Evolutionary conservation across 164 flowering plant species (phyloP), one percentile per base, ranked within the genome.

Genomic region (Dillenia suffruticosa): DNA sequence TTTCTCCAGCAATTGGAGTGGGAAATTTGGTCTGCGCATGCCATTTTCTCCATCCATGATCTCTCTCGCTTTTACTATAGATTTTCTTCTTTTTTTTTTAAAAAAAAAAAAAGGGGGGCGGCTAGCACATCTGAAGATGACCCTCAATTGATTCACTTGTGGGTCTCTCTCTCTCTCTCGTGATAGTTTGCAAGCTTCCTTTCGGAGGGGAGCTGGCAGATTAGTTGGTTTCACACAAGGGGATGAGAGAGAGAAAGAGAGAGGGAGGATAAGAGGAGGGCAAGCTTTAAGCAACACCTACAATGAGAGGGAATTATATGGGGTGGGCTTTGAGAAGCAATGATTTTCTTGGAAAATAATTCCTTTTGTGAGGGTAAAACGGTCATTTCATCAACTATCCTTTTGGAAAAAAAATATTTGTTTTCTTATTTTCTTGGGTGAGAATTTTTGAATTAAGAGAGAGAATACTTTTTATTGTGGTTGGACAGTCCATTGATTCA

Each of bases 201-300:
- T 63, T 63, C 49, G 49, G n/a, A 43, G 12, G 17, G 49, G 49
- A 44, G 46, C 44, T 43, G 72, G 49, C 54, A 64, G 67, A 50
- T 74, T 58, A 59, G 71, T 51, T 68, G 72, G 63, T 67, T 45
- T 55, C 48, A 22, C 32, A 58, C 46, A 32, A 7, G 40, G 40
- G 7, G 40, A 32, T 32, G 7, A 4, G 68, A 68, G 70, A 57
- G 62, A 62, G 59, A 69, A 46, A 48, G 71, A 67, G 58, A 61
- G 58, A 61, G 66, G 59, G 51, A 44, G 54, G 58, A 58, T 49
- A 51, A 46, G 54, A 61, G 62, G 64, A 46, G 65, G 63, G 66
- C 64, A 76, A 76, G 84, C 85, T 84, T 81, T 76, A 79, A 81
- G 85, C 82, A 84, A 81, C 82, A 79, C 78, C 77, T 74, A 76